These are phyloP conservation scores for Raphidocelis subcapitata DNA, from an alignment of 139 green algal species.

Conservation along the genomic window DNA sequence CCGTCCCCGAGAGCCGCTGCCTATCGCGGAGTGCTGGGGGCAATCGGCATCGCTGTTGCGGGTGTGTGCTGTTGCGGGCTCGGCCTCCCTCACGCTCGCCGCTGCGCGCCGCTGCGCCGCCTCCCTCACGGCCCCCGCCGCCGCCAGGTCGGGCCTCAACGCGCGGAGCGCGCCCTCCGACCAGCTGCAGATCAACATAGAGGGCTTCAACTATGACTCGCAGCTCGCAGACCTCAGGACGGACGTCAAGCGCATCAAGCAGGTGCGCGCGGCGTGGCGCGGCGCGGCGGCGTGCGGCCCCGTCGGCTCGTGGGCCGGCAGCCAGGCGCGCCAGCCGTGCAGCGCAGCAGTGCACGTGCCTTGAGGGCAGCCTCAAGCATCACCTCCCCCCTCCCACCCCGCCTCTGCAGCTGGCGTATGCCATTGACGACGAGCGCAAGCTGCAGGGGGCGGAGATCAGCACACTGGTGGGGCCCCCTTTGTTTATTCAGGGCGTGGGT, in stretches of 20 bases:
- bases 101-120: too few relatives aligned
- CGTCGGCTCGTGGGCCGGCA: neutral
- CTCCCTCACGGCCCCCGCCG: neutral
- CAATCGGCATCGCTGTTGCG: too few relatives aligned
- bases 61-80: too few relatives aligned
- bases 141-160: neutral
- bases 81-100: too few relatives aligned
- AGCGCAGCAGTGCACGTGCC: neutral
- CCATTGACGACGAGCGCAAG: constrained; percentile 27
- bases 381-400: neutral
- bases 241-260: constrained; percentile 25
- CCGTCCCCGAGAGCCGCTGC: too few relatives aligned
- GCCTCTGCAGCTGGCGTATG: constrained; percentile 13
- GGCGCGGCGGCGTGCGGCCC: neutral
- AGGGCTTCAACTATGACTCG: constrained; percentile 22
- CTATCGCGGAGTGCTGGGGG: too few relatives aligned
- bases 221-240: constrained; percentile 19
- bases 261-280: neutral
- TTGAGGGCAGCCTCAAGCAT: neutral
- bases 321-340: neutral
- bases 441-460: constrained; percentile 16
- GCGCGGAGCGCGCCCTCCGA: neutral
- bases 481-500: neutral
- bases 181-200: constrained; percentile 30
- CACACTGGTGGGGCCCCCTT: constrained; percentile 9